These are phyloP conservation scores for Calycina herbarum DNA, from an alignment of 2,329 filamentous ascomycete genomes.

Conservation along the genomic window DNA sequence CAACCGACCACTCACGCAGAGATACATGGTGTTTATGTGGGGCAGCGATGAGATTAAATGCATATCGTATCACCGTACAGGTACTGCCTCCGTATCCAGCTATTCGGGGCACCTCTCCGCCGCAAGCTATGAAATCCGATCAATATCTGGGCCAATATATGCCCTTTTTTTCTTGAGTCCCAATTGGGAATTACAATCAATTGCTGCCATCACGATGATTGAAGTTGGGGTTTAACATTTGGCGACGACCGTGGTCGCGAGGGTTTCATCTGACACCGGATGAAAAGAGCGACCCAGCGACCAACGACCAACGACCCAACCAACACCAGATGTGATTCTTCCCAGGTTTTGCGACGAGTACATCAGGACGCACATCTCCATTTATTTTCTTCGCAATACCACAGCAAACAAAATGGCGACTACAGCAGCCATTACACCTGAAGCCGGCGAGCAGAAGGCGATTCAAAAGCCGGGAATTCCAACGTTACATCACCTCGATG, in stretches of 20 bases:
- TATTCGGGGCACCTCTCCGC: no score
- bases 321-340: conserved; percentile 4
- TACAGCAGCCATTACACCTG: neutral
- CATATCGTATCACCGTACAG: no score
- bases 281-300: neutral
- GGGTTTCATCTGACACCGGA: no score
- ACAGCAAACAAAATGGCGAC: neutral
- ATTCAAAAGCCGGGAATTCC: conserved; percentile 20
- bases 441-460: neutral
- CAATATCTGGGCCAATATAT: no score
- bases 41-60: neutral
- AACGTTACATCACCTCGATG: conserved; percentile 34
- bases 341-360: neutral
- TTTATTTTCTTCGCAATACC: neutral
- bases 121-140: no score
- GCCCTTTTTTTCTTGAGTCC: no score
- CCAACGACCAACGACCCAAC: neutral
- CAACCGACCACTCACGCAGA: neutral
- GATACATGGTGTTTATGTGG: conserved; percentile 7
- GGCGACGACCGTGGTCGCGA: no score
- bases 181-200: no score
- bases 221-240: no score
- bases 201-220: no score
- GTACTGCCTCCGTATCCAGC: no score
- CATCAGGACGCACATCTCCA: neutral